Base-by-base conservation (phyloP, 2,329 filamentous ascomycete genomes). In the Sporothrix mexicana region DNA sequence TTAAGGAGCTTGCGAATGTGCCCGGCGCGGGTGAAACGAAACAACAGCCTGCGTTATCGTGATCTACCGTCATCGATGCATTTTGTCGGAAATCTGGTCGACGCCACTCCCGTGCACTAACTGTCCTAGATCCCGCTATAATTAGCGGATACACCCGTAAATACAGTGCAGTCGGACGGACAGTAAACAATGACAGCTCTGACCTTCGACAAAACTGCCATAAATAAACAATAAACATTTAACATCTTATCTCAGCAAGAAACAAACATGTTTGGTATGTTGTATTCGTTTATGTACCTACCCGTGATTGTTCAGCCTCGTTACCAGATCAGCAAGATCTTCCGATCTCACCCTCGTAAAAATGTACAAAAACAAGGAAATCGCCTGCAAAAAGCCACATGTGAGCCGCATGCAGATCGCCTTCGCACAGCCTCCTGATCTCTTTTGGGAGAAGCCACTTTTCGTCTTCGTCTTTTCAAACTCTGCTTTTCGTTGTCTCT, bases 371-470 rank as follows among this genome's bases (percentile, higher is more conserved):
- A 36, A 3, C 25, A 36, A 59, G 15, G n/a, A 55, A 30, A 36
- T 55, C 13, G 9, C 51, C 9, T 55, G n/a, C 51, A 20, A n/a
- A 9, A 20, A 23, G 20, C 13, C 15, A 12, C 51, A 9, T 55
- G 51, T 25, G 12, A 55, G 51, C 51, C 51, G 51, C 51, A 55
- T 62, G 57, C 57, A 36, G 15, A 41, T 25, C 61, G 61, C 61
- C 61, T 45, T 20, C 20, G 41, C 61, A 66, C 61, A 66, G 61
- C 61, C 61, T 47, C 41, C 61, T 45, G 41, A 66, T 41, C 25
- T 61, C 15, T 17, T 5, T 45, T 15, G 10, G 20, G 12, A n/a
- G 20, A 66, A 47, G 61, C 61, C 61, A 47, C n/a, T 47, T 64
- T 47, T 47, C 41, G 41, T 45, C 41, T 23, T 36, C 30, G 30